Conservation (phyloP, 495 filamentous ascomycete genomes). For the Tuber borchii region DNA sequence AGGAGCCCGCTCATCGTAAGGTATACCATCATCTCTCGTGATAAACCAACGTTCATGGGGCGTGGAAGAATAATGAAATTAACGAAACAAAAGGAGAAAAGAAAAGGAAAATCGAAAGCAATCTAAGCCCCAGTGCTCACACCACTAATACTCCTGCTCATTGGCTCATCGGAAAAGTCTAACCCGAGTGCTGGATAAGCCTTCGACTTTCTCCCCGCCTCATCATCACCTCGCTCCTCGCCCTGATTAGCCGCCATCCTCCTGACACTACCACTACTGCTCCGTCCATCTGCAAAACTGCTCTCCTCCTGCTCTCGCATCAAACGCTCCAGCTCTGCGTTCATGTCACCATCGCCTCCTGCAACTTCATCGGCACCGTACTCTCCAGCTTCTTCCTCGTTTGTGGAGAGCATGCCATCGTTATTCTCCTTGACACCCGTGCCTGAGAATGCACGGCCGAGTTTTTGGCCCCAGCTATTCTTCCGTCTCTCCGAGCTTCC, state of each 20-base stretch:
- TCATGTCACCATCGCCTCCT: constrained; percentile 25
- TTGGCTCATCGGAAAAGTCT: constrained; percentile 33
- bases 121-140: constrained; percentile 30
- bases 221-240: constrained; percentile 16
- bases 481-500: constrained; percentile 55
- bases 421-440: constrained; percentile 44
- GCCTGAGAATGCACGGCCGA: constrained; percentile 45
- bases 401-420: constrained; percentile 47
- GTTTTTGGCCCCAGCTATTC: constrained; percentile 62
- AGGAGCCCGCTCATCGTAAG: background rate
- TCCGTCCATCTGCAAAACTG: constrained; percentile 23
- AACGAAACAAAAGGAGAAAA: constrained; percentile 5
- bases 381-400: constrained; percentile 38
- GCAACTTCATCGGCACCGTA: constrained; percentile 29
- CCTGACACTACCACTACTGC: constrained; percentile 32
- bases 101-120: constrained; percentile 10
- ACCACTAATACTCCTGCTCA: constrained; percentile 31
- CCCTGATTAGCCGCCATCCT: constrained; percentile 21
- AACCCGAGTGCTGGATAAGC: constrained; percentile 34
- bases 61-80: background rate
- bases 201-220: constrained; percentile 26
- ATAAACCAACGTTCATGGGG: background rate
- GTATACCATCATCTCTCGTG: background rate
- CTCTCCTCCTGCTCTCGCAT: constrained; percentile 30
- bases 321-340: constrained; percentile 31